Base-by-base conservation (phyloP, 1,284 basidiomycete species). In the Ustilago crameri region DNA sequence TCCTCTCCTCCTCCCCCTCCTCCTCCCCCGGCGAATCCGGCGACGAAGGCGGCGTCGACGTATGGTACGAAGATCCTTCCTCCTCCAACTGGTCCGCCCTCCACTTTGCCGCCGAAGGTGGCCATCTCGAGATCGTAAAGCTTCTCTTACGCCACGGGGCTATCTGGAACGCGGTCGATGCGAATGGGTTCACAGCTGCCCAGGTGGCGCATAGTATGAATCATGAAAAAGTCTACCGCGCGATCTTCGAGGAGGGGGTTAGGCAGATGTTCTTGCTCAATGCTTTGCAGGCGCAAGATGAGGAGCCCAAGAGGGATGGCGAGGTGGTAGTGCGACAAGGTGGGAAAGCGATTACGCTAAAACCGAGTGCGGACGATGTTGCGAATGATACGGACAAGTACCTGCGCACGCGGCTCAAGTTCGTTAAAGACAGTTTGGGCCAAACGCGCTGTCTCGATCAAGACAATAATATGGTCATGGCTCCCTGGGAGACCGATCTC, bases 91-190 rank as follows among this genome's bases (percentile, higher is more conserved):
- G 90, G 81, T 92, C 91, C 7, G 87, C 90, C 10, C 84, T 98
- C 46, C 95, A 98, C 82, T 94, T 93, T 40, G 95, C 95, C 2
- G 92, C 91, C 0, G 93, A 91, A 73, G 84, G 87, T 34, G 89
- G 90, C 63, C 87, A 91, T 71, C 83, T 86, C 2, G 86, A 87
- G 9, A 84, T 94, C 5, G 86, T 92, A 9, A 86, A 87, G 57
- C 79, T 88, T 4, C 85, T 98, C 41, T 86, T 98, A 27, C 86
- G 89, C n/a, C 87, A 89, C 52, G 94, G 95, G 2, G 94, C 93
- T 0, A 82, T 94, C 0, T 98, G 95, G 95, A 97, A 96, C 83
- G 88, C 91, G 18, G 79, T 82, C 9, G 81, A 83, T 43, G 45
- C 51, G 0, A 54, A 78, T 15, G 80, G 81, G 8, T 49, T 56